Evolutionary conservation across 2,329 filamentous ascomycete genomes (phyloP).

Genomic region (Xylaria sp.): DNA sequence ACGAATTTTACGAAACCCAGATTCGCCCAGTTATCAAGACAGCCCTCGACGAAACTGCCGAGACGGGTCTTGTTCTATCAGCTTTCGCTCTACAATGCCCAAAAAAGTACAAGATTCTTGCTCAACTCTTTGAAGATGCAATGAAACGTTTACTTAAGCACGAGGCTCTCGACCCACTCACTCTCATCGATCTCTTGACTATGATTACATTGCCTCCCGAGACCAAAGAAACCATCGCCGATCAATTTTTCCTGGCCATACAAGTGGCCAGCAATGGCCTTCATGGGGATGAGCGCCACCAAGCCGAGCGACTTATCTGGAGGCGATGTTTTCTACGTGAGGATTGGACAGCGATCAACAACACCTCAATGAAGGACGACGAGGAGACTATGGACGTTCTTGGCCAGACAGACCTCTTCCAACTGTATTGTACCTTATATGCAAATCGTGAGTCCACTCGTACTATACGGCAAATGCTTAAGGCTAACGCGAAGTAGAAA

Average conservation of each 20-base stretch:
- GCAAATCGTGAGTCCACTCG: conserved; percentile 67
- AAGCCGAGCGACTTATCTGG: conserved; percentile 78
- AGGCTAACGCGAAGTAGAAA: conserved; percentile 46
- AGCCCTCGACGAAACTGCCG: conserved; percentile 83
- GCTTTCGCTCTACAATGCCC: conserved; percentile 68
- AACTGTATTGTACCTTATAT: conserved; percentile 72
- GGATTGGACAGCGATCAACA: conserved; percentile 84
- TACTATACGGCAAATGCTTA: conserved; percentile 32
- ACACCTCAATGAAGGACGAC: conserved; percentile 80
- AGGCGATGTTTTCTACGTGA: conserved; percentile 85
- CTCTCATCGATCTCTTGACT: conserved; percentile 81
- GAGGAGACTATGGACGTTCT: conserved; percentile 71
- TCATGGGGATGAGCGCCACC: conserved; percentile 66
- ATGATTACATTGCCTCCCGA: conserved; percentile 66
- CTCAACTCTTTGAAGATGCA: conserved; percentile 75
- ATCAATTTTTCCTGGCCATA: conserved; percentile 81
- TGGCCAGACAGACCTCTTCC: conserved; percentile 73
- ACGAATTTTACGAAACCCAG: conserved; percentile 74
- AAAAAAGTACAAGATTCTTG: conserved; percentile 72
- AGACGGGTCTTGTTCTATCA: conserved; percentile 79
- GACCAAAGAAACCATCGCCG: conserved; percentile 65
- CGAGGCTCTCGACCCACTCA: conserved; percentile 73
- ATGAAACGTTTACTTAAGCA: conserved; percentile 77
- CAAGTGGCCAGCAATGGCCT: conserved; percentile 67
- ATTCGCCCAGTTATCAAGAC: conserved; percentile 73